phyloP scores from a whole-genome alignment of 2,329 filamentous ascomycete species.

The Arachnomyces sp. region DNA sequence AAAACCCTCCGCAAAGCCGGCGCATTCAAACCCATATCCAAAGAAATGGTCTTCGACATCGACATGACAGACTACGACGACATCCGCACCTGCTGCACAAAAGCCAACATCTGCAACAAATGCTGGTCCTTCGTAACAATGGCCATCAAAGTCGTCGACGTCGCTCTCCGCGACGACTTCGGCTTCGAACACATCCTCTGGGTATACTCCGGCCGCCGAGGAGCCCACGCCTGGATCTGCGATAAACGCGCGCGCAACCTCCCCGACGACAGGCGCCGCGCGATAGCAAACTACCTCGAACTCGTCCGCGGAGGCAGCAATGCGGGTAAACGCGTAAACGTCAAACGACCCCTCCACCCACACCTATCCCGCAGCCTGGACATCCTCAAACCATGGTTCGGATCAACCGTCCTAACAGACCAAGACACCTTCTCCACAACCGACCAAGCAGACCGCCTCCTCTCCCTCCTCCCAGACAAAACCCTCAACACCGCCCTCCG shows the following conservation, averaged over 20 bases:
- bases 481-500: slow-evolving; percentile 67
- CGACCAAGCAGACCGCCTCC: slow-evolving; percentile 65
- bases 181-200: slow-evolving; percentile 95
- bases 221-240: slow-evolving; percentile 96
- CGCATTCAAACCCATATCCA: slow-evolving; percentile 77
- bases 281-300: slow-evolving; percentile 83
- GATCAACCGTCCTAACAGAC: slow-evolving; percentile 66
- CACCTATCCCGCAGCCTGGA: slow-evolving; percentile 80
- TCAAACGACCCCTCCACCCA: slow-evolving; percentile 78
- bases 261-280: slow-evolving; percentile 75
- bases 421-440: slow-evolving; percentile 76
- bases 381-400: slow-evolving; percentile 76
- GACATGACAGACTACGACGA: slow-evolving; percentile 99
- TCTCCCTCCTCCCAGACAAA: slow-evolving; percentile 77
- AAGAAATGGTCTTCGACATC: slow-evolving; percentile 98
- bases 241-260: slow-evolving; percentile 76
- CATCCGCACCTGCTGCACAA: slow-evolving; percentile 87
- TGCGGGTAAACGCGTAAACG: slow-evolving; percentile 76
- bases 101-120: slow-evolving; percentile 84
- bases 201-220: slow-evolving; percentile 95
- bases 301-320: slow-evolving; percentile 80
- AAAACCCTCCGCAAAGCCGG: slow-evolving; percentile 74
- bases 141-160: slow-evolving; percentile 89
- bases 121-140: slow-evolving; percentile 98
- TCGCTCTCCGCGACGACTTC: slow-evolving; percentile 83